Evolutionary conservation across 306 rosid genomes (phyloP).

Genomic region (Trichosanthes cucumerina): DNA sequence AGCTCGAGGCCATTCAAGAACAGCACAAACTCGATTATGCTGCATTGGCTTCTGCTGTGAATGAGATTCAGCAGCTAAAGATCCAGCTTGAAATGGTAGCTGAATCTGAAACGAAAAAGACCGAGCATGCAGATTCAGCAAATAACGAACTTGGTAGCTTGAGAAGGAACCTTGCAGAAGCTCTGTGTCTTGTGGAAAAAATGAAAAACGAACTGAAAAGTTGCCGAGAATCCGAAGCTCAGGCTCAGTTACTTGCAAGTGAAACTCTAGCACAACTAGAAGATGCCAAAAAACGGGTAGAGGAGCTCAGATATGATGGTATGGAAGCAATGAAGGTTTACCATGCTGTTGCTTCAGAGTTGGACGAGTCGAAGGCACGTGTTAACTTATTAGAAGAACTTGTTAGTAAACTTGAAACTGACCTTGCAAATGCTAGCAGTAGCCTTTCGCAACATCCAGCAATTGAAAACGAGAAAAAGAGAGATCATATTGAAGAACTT

Average conservation of each 20-base stretch:
- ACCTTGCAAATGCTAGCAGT: constrained; percentile 9
- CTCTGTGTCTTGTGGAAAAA: constrained; percentile 47
- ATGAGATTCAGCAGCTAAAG: constrained; percentile 64
- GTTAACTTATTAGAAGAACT: constrained; percentile 46
- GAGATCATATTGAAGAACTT: constrained; percentile 30
- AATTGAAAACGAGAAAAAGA: constrained; percentile 11
- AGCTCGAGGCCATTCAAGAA: constrained; percentile 39
- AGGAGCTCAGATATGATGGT: constrained; percentile 44
- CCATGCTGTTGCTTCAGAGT: constrained; percentile 41
- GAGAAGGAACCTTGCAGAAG: constrained; percentile 52
- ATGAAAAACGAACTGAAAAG: constrained; percentile 44
- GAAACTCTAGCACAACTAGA: constrained; percentile 69
- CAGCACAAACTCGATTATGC: constrained; percentile 43
- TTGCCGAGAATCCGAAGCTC: constrained; percentile 57
- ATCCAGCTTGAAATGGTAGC: constrained; percentile 51
- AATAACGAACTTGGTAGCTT: constrained; percentile 50
- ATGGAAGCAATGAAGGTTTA: constrained; percentile 36
- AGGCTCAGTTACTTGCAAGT: constrained; percentile 35
- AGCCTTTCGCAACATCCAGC: constrained; percentile 11
- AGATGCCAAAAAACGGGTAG: constrained; percentile 47
- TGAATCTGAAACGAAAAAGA: constrained; percentile 34
- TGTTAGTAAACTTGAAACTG: constrained; percentile 34
- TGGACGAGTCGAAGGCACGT: constrained; percentile 45
- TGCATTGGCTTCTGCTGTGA: constrained; percentile 46
- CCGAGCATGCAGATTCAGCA: constrained; percentile 31